These are phyloP conservation scores for Ceratocystis smalleyi DNA, from an alignment of 2,329 filamentous ascomycete genomes.

Conservation along the genomic window DNA sequence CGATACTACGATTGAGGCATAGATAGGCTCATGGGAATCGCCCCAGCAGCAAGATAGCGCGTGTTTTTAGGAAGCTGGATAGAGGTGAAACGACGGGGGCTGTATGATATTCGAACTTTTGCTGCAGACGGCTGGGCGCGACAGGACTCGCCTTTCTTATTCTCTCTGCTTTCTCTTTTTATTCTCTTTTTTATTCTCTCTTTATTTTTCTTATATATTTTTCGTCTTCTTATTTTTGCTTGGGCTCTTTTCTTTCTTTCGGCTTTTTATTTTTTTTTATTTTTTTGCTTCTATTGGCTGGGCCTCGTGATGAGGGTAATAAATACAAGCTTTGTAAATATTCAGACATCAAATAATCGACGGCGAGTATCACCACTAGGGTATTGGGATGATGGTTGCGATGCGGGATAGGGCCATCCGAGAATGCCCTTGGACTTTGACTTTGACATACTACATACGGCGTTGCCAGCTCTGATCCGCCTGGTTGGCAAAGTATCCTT, in stretches of 20 bases:
- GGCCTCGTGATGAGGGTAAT: background rate
- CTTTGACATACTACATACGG: too few relatives aligned
- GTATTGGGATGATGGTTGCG: too few relatives aligned
- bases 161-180: constrained; percentile 12
- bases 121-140: background rate
- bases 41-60: background rate
- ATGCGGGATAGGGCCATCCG: too few relatives aligned
- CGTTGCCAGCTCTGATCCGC: too few relatives aligned
- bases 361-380: too few relatives aligned
- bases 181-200: constrained; percentile 3
- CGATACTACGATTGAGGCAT: constrained; percentile 16
- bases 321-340: background rate
- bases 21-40: background rate
- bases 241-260: constrained; percentile 1
- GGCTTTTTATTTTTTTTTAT: constrained; percentile 5
- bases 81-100: background rate
- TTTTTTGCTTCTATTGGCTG: background rate
- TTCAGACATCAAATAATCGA: too few relatives aligned
- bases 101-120: constrained; percentile 14
- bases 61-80: background rate
- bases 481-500: too few relatives aligned
- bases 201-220: constrained; percentile 6
- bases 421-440: too few relatives aligned
- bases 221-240: constrained; percentile 5
- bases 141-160: constrained; percentile 13